Evolutionary conservation across 306 rosid species (phyloP).

Genomic region (Psophocarpus tetragonolobus): DNA sequence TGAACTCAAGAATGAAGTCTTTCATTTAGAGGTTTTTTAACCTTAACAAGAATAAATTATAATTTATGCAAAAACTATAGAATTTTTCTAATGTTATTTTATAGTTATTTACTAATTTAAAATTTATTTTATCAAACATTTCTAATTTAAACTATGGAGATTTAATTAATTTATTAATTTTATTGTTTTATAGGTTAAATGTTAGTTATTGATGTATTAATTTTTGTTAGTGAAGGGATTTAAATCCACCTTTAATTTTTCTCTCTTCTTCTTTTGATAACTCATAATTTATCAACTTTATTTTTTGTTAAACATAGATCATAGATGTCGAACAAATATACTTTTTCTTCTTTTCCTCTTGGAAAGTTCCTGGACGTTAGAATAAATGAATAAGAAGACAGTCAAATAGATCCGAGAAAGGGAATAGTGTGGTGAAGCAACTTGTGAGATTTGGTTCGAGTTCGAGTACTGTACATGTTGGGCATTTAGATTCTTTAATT

Average conservation of each 20-base stretch:
- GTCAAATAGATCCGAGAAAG: slow-evolving; percentile 1
- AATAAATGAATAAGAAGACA: slow-evolving; percentile 1
- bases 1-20: no score
- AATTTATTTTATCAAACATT: neutral
- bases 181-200: neutral
- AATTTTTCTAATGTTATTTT: neutral
- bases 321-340: neutral
- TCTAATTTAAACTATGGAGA: neutral
- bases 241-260: no score
- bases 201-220: no score
- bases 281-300: neutral
- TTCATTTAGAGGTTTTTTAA: no score
- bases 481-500: neutral
- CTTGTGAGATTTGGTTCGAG: neutral
- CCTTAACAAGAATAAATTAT: no score
- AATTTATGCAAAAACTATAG: neutral
- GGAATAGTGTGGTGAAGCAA: neutral
- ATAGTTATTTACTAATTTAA: neutral
- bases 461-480: neutral
- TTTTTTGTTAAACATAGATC: neutral
- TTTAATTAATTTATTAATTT: neutral
- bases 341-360: neutral
- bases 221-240: no score
- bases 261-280: no score
- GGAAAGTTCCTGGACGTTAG: neutral